Conservation (phyloP, 176 grass and related monocot species). For the Phoenix roebelenii region DNA sequence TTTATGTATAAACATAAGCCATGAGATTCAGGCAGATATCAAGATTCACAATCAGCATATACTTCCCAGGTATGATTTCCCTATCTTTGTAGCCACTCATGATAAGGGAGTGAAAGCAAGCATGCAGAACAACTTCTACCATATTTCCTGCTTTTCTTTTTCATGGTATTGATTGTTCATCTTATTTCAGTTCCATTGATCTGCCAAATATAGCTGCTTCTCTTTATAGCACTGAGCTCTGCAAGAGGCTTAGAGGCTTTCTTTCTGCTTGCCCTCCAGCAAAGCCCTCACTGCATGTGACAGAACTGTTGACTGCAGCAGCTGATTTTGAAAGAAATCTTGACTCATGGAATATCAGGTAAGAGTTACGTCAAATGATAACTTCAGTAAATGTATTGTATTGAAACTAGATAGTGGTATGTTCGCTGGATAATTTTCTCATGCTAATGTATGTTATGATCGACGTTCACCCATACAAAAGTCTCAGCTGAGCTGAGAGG, state of each 20-base stretch:
- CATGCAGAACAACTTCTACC: too few species aligned
- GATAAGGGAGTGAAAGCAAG: too few species aligned
- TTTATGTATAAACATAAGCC: slow-evolving; percentile 70
- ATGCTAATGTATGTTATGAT: too few species aligned
- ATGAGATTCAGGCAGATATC: slow-evolving; percentile 92
- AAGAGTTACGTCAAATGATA: slow-evolving; percentile 1
- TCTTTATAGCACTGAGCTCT: slow-evolving; percentile 73
- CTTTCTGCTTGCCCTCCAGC: slow-evolving; percentile 83
- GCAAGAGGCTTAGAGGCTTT: slow-evolving; percentile 72
- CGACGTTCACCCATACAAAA: too few species aligned
- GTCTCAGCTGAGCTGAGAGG: too few species aligned
- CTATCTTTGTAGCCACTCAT: neutral
- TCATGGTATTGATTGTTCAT: neutral
- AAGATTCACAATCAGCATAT: slow-evolving; percentile 93
- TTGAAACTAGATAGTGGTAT: too few species aligned
- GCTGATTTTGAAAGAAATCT: slow-evolving; percentile 88
- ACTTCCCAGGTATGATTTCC: slow-evolving; percentile 64
- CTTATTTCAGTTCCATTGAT: slow-evolving; percentile 76
- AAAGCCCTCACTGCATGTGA: slow-evolving; percentile 64
- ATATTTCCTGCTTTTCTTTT: too few species aligned
- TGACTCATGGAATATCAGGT: slow-evolving; percentile 85
- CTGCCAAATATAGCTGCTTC: slow-evolving; percentile 87
- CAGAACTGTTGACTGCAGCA: slow-evolving; percentile 72
- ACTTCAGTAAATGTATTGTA: too few species aligned
- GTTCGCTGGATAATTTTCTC: too few species aligned